These are phyloP conservation scores for Apiosordaria backusii DNA, from an alignment of 495 filamentous ascomycete genomes.

Conservation along the genomic window DNA sequence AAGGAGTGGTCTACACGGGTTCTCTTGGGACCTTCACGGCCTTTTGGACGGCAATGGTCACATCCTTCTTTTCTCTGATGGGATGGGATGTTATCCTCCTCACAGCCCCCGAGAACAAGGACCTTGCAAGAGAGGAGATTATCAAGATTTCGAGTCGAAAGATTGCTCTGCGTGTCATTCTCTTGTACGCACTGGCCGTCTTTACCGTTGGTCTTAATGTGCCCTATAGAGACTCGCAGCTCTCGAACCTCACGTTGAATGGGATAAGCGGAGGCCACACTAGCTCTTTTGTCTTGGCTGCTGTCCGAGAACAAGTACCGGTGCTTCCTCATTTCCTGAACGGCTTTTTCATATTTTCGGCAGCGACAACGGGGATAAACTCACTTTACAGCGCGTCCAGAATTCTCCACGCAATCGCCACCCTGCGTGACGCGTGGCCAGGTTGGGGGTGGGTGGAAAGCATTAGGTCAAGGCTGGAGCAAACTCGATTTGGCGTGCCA, in stretches of 20 bases:
- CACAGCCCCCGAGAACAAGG: slow-evolving; percentile 42
- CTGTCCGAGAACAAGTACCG: slow-evolving; percentile 32
- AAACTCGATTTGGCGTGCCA: slow-evolving; percentile 45
- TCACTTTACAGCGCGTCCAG: slow-evolving; percentile 38
- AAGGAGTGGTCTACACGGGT: slow-evolving; percentile 26
- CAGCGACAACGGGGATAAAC: slow-evolving; percentile 36
- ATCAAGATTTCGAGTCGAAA: slow-evolving; percentile 44
- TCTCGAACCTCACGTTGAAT: slow-evolving; percentile 17
- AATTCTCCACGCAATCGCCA: slow-evolving; percentile 41
- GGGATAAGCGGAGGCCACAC: slow-evolving; percentile 37
- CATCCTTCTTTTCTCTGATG: slow-evolving; percentile 41
- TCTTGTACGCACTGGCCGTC: slow-evolving; percentile 38
- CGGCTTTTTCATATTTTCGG: slow-evolving; percentile 44
- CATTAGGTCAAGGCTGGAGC: slow-evolving; percentile 35
- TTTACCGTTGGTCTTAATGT: slow-evolving; percentile 41
- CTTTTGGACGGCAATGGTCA: slow-evolving; percentile 36
- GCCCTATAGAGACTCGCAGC: slow-evolving; percentile 32
- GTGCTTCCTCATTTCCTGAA: slow-evolving; percentile 39
- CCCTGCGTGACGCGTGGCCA: slow-evolving; percentile 37
- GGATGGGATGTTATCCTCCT: slow-evolving; percentile 44
- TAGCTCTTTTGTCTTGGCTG: slow-evolving; percentile 37
- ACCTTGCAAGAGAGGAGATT: slow-evolving; percentile 38
- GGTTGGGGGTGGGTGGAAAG: slow-evolving; percentile 24
- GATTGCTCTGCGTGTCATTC: slow-evolving; percentile 37
- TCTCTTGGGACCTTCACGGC: slow-evolving; percentile 19